phyloP scores from a whole-genome alignment of 176 grass and related monocot species.

The Oropetium thomaeum region DNA sequence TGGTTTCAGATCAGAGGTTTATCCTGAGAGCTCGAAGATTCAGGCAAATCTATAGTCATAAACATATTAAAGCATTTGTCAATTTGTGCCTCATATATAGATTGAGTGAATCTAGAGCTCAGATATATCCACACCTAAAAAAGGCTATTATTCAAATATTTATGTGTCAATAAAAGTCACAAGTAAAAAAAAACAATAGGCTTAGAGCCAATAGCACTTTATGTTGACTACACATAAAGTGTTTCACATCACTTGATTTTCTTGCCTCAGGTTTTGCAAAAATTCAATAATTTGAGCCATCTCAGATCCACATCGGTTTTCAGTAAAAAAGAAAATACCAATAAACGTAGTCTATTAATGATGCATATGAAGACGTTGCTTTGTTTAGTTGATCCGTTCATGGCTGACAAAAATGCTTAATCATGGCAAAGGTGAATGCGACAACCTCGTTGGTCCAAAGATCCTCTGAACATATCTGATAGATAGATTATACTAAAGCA shows the following conservation, averaged over 20 bases:
- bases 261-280: not conserved
- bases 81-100: not conserved
- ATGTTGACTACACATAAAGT: not conserved
- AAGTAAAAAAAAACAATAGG: slow-evolving; percentile 25
- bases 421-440: slow-evolving; percentile 2
- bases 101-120: not conserved
- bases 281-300: not conserved
- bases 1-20: not conserved
- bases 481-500: slow-evolving; percentile 14
- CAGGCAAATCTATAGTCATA: not conserved
- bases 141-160: slow-evolving; percentile 11
- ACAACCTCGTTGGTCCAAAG: slow-evolving; percentile 2
- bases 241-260: not conserved
- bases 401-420: slow-evolving; percentile 18
- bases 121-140: slow-evolving; percentile 2
- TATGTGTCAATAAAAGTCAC: slow-evolving; percentile 8
- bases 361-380: not conserved
- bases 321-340: not conserved
- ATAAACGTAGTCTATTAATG: not conserved
- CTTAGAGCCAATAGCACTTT: not conserved
- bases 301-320: not conserved
- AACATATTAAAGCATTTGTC: not conserved
- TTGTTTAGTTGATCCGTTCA: slow-evolving; percentile 18
- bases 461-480: slow-evolving; percentile 14
- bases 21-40: not conserved